A percentile compares a stretch with the other conserved stretches of the same genome.
These are phyloP conservation scores for Suillus ampliporus DNA, from an alignment of 768 basidiomycete genomes.

Conservation along the genomic window DNA sequence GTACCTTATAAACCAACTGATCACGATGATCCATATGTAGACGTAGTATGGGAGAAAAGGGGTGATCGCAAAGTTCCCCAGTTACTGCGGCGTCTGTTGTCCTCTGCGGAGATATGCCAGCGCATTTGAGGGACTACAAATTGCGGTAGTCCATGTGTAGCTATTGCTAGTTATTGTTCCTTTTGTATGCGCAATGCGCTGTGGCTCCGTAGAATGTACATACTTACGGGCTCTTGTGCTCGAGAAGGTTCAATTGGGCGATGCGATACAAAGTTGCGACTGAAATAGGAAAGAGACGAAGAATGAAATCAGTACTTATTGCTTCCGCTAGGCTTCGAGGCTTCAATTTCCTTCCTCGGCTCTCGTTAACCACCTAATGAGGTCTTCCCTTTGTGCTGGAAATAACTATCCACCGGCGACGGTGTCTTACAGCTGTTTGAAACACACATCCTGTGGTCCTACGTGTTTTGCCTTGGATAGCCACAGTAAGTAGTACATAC, in stretches of 20 bases:
- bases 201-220: neutral
- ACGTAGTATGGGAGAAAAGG: neutral
- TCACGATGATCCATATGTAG: neutral
- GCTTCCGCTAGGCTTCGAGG: neutral
- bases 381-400: constrained; percentile 3
- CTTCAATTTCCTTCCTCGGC: too few species aligned
- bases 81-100: neutral
- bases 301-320: neutral
- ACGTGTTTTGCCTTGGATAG: too few species aligned
- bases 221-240: neutral
- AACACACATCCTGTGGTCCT: neutral
- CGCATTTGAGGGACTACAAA: neutral
- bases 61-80: neutral
- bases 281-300: neutral
- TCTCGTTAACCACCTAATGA: too few species aligned
- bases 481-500: too few species aligned
- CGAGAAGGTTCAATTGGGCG: constrained; percentile 9
- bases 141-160: neutral
- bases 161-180: neutral
- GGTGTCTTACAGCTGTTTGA: neutral
- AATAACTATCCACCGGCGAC: neutral
- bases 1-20: constrained; percentile 2
- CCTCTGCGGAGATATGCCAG: neutral
- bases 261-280: constrained; percentile 12
- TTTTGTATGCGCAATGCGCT: neutral